Conservation (phyloP, 2,329 filamentous ascomycete species). For the Ascochyta viciae-villosae region DNA sequence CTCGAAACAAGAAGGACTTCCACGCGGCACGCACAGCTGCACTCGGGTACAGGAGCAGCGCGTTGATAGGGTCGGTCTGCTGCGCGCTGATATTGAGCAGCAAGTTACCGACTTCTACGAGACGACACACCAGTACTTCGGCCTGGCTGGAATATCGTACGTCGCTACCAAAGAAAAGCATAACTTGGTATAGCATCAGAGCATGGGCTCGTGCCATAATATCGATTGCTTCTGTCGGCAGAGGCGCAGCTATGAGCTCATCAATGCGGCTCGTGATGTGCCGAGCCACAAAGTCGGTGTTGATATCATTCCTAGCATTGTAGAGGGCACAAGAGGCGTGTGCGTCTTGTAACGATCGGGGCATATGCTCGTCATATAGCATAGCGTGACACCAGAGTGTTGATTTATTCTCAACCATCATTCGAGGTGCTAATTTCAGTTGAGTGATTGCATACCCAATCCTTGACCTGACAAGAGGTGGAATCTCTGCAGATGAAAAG, state of each 20-base stretch:
- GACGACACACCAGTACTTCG: conserved; percentile 24
- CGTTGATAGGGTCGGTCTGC: conserved; percentile 22
- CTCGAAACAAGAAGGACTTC: conserved; percentile 61
- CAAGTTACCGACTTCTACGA: conserved; percentile 22
- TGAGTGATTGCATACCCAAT: conserved; percentile 37
- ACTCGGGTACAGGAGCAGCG: conserved; percentile 51
- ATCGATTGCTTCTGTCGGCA: conserved; percentile 24
- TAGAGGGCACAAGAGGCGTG: conserved; percentile 62
- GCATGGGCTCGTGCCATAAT: conserved; percentile 39
- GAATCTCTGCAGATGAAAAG: conserved; percentile 23
- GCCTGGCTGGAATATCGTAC: conserved; percentile 27
- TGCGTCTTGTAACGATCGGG: conserved; percentile 61
- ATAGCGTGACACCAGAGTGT: conserved; percentile 62
- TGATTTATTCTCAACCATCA: conserved; percentile 58
- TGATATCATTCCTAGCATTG: conserved; percentile 57
- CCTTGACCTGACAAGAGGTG: conserved; percentile 29
- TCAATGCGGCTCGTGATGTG: conserved; percentile 56
- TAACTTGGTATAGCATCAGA: conserved; percentile 39
- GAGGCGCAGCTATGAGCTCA: conserved; percentile 49
- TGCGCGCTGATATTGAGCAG: conserved; percentile 18
- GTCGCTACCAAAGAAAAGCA: conserved; percentile 37
- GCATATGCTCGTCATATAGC: conserved; percentile 62
- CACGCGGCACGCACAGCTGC: conserved; percentile 53
- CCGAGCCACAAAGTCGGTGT: conserved; percentile 58
- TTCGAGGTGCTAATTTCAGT: conserved; percentile 34